Evolutionary conservation across 305 asterid genomes (phyloP).

Genomic region (Euphrasia arctica): DNA sequence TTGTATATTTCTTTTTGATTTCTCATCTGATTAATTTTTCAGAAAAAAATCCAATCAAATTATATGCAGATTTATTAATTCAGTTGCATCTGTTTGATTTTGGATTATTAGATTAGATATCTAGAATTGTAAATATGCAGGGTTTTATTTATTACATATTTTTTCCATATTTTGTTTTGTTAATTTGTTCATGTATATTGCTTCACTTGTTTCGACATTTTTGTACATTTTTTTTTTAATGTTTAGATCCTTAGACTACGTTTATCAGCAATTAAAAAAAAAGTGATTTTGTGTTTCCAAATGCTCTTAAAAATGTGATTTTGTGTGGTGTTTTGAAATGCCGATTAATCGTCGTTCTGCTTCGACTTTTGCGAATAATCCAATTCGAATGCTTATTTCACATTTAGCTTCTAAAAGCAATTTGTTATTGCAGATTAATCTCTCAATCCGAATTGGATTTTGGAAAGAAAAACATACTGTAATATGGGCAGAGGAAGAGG

Average conservation of each 20-base stretch:
- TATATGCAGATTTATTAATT: not conserved
- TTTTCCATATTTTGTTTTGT: not conserved
- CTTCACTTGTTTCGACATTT: not conserved
- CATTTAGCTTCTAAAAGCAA: not conserved
- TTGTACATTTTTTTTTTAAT: not conserved
- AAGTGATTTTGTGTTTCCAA: not conserved
- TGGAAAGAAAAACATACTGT: conserved; percentile 19
- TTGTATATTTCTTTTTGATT: conserved; percentile 10
- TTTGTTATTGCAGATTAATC: conserved; percentile 36
- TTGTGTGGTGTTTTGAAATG: not conserved
- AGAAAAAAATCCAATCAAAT: not conserved
- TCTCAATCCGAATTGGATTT: conserved; percentile 21
- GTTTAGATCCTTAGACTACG: not conserved
- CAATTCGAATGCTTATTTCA: too few species aligned
- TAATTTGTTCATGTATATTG: too few species aligned
- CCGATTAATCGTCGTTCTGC: not conserved
- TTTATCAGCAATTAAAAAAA: too few species aligned
- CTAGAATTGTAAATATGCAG: too few species aligned
- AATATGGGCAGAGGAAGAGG: conserved; percentile 82
- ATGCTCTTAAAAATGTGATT: too few species aligned
- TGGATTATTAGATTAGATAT: too few species aligned
- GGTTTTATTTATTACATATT: too few species aligned
- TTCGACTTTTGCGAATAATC: not conserved
- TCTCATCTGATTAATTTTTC: conserved; percentile 13
- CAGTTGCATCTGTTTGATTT: too few species aligned